Conservation (phyloP, 1,284 basidiomycete species). For the Austropuccinia psidii region DNA sequence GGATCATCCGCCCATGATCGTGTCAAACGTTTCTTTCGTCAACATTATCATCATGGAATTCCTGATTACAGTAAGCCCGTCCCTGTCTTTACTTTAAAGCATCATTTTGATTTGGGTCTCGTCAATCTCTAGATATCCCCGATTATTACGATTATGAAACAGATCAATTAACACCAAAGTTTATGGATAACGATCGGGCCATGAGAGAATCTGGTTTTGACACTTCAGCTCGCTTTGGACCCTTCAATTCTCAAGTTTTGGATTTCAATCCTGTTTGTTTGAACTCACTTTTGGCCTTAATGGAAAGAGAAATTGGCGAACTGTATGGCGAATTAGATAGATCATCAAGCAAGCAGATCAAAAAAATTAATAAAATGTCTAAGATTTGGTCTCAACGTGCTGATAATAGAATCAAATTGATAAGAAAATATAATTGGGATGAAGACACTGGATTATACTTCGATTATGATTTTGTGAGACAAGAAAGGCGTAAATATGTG, state of each 20-base stretch:
- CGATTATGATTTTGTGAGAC: conserved; percentile 20
- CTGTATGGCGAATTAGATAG: conserved; percentile 1
- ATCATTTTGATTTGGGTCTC: background rate
- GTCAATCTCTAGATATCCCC: conserved; percentile 13
- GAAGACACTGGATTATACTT: conserved; percentile 2
- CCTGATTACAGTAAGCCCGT: conserved; percentile 20
- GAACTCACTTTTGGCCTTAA: conserved; percentile 19
- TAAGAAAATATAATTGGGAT: conserved; percentile 23
- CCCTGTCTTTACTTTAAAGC: background rate
- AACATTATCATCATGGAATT: conserved; percentile 6
- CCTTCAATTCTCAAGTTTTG: conserved; percentile 26
- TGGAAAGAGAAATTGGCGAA: conserved; percentile 22
- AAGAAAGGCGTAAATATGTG: conserved; percentile 5
- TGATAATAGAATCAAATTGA: background rate
- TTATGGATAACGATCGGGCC: conserved; percentile 34
- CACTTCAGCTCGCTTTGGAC: conserved; percentile 22
- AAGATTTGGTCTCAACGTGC: background rate
- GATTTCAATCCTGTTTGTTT: conserved; percentile 34
- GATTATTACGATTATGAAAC: conserved; percentile 22
- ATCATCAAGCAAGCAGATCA: background rate
- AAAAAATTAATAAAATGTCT: background rate
- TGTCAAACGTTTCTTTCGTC: conserved; percentile 6
- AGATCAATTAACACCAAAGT: conserved; percentile 12
- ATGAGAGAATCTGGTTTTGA: conserved; percentile 32
- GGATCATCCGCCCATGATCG: conserved; percentile 17